These are phyloP conservation scores for Colletotrichum endophyticum DNA, from an alignment of 2,329 filamentous ascomycete species.

Conservation along the genomic window DNA sequence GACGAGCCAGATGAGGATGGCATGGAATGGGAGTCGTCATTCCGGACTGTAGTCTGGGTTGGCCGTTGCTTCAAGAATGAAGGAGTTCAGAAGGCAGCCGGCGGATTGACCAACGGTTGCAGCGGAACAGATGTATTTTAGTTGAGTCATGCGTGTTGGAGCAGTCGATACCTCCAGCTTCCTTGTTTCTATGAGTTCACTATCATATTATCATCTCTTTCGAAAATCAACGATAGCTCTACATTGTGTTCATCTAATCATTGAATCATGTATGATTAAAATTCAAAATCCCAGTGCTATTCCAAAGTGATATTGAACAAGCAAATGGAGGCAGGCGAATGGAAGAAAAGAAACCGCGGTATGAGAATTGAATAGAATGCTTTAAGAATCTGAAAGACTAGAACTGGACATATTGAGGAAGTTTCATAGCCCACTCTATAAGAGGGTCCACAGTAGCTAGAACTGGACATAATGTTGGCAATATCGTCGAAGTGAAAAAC, in stretches of 20 bases:
- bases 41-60: background rate
- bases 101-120: background rate
- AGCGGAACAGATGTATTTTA: background rate
- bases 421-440: too few species aligned
- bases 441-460: too few species aligned
- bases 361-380: background rate
- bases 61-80: background rate
- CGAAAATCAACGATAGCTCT: fast-evolving
- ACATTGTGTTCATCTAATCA: background rate
- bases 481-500: background rate
- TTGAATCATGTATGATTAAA: background rate
- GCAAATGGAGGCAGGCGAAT: too few species aligned
- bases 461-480: background rate
- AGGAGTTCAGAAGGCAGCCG: background rate
- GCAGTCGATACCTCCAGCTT: background rate
- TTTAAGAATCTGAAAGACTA: background rate
- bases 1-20: background rate
- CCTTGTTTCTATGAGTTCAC: fast-evolving
- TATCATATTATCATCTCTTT: background rate
- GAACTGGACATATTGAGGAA: background rate
- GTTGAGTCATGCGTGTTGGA: background rate
- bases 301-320: background rate
- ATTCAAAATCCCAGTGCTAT: background rate
- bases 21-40: background rate
- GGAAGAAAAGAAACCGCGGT: background rate